A percentile compares a stretch with the other conserved stretches of the same genome.
These are phyloP conservation scores for Fistulinella staudtii DNA, from an alignment of 1,284 basidiomycete genomes.

Conservation along the genomic window DNA sequence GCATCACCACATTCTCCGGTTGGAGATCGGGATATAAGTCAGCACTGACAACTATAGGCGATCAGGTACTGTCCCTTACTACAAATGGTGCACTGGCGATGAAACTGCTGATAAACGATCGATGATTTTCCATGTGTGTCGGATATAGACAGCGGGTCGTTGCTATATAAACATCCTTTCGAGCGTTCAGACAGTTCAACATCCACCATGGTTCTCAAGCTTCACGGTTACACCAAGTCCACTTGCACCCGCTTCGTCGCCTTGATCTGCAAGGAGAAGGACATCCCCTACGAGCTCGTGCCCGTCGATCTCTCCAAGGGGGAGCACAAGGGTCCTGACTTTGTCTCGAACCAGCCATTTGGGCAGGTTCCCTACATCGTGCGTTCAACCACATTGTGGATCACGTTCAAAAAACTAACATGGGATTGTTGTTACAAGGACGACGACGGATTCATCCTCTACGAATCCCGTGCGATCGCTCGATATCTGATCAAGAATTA, in stretches of 20 bases:
- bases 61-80: not conserved
- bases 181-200: not conserved
- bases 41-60: not conserved
- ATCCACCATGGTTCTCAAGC: slow-evolving; percentile 46
- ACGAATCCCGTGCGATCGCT: slow-evolving; percentile 51
- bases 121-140: not conserved
- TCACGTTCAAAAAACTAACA: no score
- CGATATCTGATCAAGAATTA: slow-evolving; percentile 49
- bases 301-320: slow-evolving; percentile 39
- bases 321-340: slow-evolving; percentile 49
- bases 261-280: slow-evolving; percentile 46
- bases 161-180: slow-evolving; percentile 10
- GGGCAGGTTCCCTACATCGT: slow-evolving; percentile 64
- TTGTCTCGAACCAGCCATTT: slow-evolving; percentile 53
- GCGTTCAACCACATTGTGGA: slow-evolving; percentile 10
- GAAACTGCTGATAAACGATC: not conserved
- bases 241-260: slow-evolving; percentile 48
- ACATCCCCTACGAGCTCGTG: slow-evolving; percentile 47
- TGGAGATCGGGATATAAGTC: not conserved
- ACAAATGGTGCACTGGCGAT: not conserved
- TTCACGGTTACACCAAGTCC: slow-evolving; percentile 41
- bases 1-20: not conserved
- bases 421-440: slow-evolving; percentile 29
- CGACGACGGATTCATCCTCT: slow-evolving; percentile 45
- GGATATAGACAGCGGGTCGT: not conserved